Evolutionary conservation across 192 early-diverging fungal genomes (phyloP), one percentile per base, ranked within the genome.

Genomic region (Podila epicladia): DNA sequence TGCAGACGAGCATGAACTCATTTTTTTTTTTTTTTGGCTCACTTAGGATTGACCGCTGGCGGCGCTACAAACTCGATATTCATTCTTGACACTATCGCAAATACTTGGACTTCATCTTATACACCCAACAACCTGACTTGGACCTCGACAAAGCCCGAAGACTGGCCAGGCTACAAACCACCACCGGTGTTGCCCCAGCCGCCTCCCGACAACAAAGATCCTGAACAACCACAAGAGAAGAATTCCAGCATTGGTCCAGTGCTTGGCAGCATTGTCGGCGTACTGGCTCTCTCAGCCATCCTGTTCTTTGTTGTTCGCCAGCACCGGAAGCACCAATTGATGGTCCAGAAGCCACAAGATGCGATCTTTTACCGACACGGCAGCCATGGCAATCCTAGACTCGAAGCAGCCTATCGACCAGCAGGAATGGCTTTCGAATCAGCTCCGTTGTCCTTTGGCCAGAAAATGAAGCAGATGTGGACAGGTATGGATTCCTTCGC

Each of bases 121-220:
- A 61, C 66, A 15, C 77, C 77, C 3, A 73, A 67, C 26, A 73
- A 72, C 17, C 26, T 80, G 9, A 28, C 71, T 2, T 55, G 22
- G 48, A 80, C 77, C 2, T 80, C 77, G 12, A 73, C 77, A 50
- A 72, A 72, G 5, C 77, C 77, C 45, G 61, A 80, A 51, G 77
- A 80, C 33, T 80, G 77, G 77, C 77, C 77, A 17, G 77, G 77
- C 48, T 80, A 80, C 29, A 80, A 72, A 61, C 77, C 77, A n/a
- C 77, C 77, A 4, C 77, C 71, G 9, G 24, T 41, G 2, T 4
- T 67, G 2, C 62, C 77, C 13, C 33, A 55, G n/a, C 37, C 50
- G n/a, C 48, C 58, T 8, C 65, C 69, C 17, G n/a, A 33, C 5
- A 22, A 17, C 13, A 51, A 41, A 19, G 74, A 68, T 26, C 64